Conservation (phyloP, 1,139 yeast species). For the Pichia inconspicua region DNA sequence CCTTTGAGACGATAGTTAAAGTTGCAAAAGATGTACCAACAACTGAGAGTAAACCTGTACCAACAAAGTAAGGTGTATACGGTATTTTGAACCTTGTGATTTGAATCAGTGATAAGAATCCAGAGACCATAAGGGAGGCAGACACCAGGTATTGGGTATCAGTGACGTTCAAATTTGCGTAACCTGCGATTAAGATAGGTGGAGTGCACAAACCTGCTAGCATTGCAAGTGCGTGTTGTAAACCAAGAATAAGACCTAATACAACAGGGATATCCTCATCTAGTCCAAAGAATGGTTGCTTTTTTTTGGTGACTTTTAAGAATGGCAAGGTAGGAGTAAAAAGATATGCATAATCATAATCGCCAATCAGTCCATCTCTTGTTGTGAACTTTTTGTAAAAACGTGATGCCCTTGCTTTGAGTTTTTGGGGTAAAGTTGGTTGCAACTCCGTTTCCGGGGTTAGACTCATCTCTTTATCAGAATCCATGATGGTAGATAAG, state of each 20-base stretch:
- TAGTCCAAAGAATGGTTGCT: slow-evolving; percentile 76
- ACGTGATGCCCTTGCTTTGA: neutral
- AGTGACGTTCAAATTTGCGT: slow-evolving; percentile 48
- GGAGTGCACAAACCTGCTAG: slow-evolving; percentile 89
- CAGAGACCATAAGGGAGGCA: slow-evolving; percentile 68
- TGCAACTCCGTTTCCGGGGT: slow-evolving; percentile 1
- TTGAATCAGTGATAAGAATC: slow-evolving; percentile 65
- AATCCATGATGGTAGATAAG: no score
- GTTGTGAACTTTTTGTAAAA: slow-evolving; percentile 37
- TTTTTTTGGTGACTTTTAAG: slow-evolving; percentile 36
- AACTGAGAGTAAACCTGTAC: slow-evolving; percentile 81
- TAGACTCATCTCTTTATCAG: neutral
- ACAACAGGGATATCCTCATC: slow-evolving; percentile 72
- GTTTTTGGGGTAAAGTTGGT: neutral
- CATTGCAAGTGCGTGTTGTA: slow-evolving; percentile 86
- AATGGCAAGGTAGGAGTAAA: slow-evolving; percentile 77
- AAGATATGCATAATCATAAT: slow-evolving; percentile 69
- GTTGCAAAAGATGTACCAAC: slow-evolving; percentile 89
- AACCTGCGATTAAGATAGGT: slow-evolving; percentile 57
- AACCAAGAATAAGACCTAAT: slow-evolving; percentile 67
- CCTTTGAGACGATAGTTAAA: slow-evolving; percentile 69
- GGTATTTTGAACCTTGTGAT: slow-evolving; percentile 73
- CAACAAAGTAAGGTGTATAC: slow-evolving; percentile 65
- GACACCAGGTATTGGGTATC: slow-evolving; percentile 67
- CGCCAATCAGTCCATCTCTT: slow-evolving; percentile 71